Percentiles rank a stretch among this genome's conserved stretches.
phyloP scores from a whole-genome alignment of 331 rosid genomes.

The Quercus lobata region DNA sequence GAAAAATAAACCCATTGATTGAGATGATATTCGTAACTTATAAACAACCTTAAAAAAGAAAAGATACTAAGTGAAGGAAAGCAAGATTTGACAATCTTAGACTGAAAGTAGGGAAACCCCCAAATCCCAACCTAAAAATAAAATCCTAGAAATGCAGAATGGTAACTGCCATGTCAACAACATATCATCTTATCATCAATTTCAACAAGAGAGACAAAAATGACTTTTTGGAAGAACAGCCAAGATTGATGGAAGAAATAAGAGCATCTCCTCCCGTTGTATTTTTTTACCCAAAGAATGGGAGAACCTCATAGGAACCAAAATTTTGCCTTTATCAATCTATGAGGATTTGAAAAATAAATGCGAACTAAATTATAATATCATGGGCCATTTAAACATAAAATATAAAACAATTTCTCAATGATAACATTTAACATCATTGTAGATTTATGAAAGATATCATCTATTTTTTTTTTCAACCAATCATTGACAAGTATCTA shows the following conservation, averaged over 20 bases:
- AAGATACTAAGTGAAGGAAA: slow-evolving; percentile 53
- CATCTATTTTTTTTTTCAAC: too few relatives aligned
- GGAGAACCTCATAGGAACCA: neutral
- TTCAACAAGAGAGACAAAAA: neutral
- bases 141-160: slow-evolving; percentile 55
- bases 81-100: slow-evolving; percentile 69
- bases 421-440: too few relatives aligned
- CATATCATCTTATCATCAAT: slow-evolving; percentile 10
- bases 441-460: too few relatives aligned
- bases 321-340: neutral
- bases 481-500: too few relatives aligned
- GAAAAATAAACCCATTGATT: too few relatives aligned
- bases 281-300: too few relatives aligned
- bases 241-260: slow-evolving; percentile 6
- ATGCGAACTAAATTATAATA: neutral
- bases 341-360: slow-evolving; percentile 5
- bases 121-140: too few relatives aligned
- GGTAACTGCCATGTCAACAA: neutral
- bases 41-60: neutral
- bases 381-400: too few relatives aligned
- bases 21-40: neutral
- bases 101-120: slow-evolving; percentile 55
- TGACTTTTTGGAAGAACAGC: neutral
- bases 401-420: too few relatives aligned
- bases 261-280: neutral